Base-by-base conservation (phyloP, 495 filamentous ascomycete genomes). In the Trichoderma reesei region DNA sequence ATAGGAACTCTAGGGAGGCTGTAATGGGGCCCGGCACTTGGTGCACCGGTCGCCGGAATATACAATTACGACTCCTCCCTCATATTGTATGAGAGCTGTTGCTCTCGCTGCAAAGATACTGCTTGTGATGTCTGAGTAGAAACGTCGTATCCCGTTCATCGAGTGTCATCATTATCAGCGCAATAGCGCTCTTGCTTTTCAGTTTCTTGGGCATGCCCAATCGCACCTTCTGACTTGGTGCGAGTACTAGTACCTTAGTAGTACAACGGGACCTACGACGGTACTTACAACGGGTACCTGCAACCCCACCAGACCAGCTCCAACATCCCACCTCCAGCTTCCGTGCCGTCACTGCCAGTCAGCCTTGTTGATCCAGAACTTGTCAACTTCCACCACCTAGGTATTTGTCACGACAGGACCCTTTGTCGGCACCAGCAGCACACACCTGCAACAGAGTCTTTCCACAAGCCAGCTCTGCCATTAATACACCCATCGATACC, bases 261-360 rank as follows among this genome's bases (percentile, higher is more conserved):
- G 39, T 14, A 41, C 26, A 26, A 26, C 26, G 26, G 26, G 0
- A 26, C n/a, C 46, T 26, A 20, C n/a, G 5, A 18, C n/a, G 46
- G 18, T 16, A 18, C 46, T 16, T 18, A 31, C 18, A 7, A 26
- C 51, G 51, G 26, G 51, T 26, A 56, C 13, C 51, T 9, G 51
- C 9, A 31, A 56, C 51, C 31, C 51, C 51, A 56, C 51, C 26
- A 56, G 51, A 1, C 38, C 38, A 39, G 44, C 31, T 31, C 51
- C 51, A 4, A 33, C 51, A 56, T 56, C 51, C 51, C 51, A 56
- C 51, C 18, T 56, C 44, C 51, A 56, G 31, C 51, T 56, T 31
- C 51, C 31, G 26, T 56, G 20, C 51, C 51, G 51, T 56, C 51
- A 56, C 51, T 56, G 9, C 34, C 51, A 56, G 51, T 56, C 51